These are phyloP conservation scores for Talaromyces piceae DNA, from an alignment of 2,329 filamentous ascomycete species.

Conservation along the genomic window DNA sequence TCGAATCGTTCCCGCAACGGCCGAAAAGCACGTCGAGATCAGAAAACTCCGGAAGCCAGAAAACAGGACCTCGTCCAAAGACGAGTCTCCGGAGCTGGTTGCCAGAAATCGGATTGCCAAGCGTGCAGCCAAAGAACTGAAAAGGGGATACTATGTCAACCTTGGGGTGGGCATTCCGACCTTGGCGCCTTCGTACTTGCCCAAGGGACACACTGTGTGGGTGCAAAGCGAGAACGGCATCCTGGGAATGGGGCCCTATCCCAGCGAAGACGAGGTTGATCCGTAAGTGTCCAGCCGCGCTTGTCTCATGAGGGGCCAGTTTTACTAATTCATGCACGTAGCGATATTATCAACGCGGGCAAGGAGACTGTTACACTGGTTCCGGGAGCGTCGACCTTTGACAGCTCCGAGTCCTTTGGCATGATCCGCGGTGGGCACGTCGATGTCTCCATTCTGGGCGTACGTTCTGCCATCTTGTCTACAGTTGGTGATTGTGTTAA, in stretches of 20 bases:
- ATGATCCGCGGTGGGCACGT: constrained; percentile 85
- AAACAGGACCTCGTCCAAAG: constrained; percentile 62
- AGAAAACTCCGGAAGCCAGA: constrained; percentile 71
- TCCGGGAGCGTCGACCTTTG: constrained; percentile 71
- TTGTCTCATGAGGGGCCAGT: background rate
- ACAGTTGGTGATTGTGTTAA: background rate
- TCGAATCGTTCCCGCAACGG: constrained; percentile 73
- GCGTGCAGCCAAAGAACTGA: constrained; percentile 71
- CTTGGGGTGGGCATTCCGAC: constrained; percentile 90
- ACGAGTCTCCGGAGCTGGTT: constrained; percentile 52
- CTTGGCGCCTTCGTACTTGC: constrained; percentile 77
- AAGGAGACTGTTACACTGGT: constrained; percentile 87
- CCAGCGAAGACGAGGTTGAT: constrained; percentile 68
- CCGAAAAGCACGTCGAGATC: constrained; percentile 72
- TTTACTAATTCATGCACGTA: background rate
- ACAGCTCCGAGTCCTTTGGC: constrained; percentile 82
- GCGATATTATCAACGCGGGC: constrained; percentile 81
- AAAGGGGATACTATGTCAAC: constrained; percentile 86
- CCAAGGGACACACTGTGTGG: constrained; percentile 68
- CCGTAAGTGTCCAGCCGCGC: constrained; percentile 29
- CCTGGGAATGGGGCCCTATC: constrained; percentile 64
- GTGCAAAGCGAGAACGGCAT: constrained; percentile 78
- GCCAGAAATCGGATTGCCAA: constrained; percentile 78
- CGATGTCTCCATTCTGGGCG: constrained; percentile 78
- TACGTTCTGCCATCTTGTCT: constrained; percentile 43